Percentiles rank a stretch among this genome's conserved stretches.
Conservation (phyloP, 345 rosid genomes). For the Citrus glauca region DNA sequence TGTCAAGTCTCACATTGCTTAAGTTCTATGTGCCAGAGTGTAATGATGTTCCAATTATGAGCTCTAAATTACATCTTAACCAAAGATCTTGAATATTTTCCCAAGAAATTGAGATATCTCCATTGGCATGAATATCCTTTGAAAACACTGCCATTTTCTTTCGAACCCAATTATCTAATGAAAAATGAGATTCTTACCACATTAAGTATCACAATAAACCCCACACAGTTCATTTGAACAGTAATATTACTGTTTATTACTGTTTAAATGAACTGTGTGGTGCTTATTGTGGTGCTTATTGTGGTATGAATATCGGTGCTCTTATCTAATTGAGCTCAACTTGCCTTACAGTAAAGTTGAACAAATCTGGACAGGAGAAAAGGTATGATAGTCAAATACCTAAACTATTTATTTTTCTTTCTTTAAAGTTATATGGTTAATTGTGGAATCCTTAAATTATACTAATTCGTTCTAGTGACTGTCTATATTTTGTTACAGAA, state of each 20-base stretch:
- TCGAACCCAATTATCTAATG: not conserved
- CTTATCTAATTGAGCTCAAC: not conserved
- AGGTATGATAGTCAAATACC: not conserved
- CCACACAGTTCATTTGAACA: no score
- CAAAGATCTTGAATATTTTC: not conserved
- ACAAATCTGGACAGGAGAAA: not conserved
- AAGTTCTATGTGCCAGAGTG: not conserved
- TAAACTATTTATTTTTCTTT: not conserved
- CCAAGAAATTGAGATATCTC: not conserved
- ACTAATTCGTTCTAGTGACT: no score
- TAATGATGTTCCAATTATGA: not conserved
- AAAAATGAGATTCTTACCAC: no score
- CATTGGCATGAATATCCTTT: not conserved
- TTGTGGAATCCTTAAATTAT: not conserved
- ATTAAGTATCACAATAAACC: no score
- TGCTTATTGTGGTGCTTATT: no score
- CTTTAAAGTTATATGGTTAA: not conserved
- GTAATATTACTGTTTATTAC: no score
- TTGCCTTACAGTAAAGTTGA: not conserved
- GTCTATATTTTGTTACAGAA: not conserved
- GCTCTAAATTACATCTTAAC: not conserved
- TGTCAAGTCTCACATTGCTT: not conserved
- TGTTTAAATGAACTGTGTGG: no score
- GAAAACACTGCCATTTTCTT: not conserved
- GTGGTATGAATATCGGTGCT: no score